Evolutionary conservation across 768 basidiomycete species (phyloP).

Genomic region (Serendipita sp.): DNA sequence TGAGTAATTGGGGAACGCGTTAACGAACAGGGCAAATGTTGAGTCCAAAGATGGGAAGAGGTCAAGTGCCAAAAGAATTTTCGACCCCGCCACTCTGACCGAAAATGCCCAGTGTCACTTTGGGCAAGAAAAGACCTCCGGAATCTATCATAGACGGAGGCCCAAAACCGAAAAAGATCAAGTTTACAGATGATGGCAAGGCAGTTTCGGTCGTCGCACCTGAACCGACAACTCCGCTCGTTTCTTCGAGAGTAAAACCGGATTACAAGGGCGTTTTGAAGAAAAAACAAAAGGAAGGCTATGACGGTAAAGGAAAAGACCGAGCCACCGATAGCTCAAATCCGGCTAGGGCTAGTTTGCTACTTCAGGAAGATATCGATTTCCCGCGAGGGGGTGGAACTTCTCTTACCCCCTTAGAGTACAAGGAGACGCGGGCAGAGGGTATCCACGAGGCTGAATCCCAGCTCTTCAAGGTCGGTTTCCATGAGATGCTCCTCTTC

Average conservation of each 20-base stretch:
- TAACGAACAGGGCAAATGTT: no score
- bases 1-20: no score
- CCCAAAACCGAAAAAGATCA: background rate
- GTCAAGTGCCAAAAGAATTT: background rate
- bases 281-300: background rate
- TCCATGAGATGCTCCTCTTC: background rate
- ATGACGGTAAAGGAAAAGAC: background rate
- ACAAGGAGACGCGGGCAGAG: constrained; percentile 72
- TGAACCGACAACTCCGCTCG: background rate
- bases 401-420: constrained; percentile 71
- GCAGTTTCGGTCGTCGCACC: background rate
- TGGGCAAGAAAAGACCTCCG: background rate
- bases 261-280: background rate
- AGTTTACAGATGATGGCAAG: background rate
- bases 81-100: background rate
- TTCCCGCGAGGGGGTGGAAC: constrained; percentile 95
- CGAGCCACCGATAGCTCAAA: background rate
- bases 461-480: constrained; percentile 53
- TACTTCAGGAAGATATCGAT: constrained; percentile 51
- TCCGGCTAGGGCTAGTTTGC: background rate
- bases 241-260: background rate
- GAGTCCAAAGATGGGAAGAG: no score
- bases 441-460: constrained; percentile 70
- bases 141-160: background rate
- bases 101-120: background rate